Evolutionary conservation across 2,329 filamentous ascomycete genomes (phyloP).

Genomic region (Pseudogymnoascus sp.): DNA sequence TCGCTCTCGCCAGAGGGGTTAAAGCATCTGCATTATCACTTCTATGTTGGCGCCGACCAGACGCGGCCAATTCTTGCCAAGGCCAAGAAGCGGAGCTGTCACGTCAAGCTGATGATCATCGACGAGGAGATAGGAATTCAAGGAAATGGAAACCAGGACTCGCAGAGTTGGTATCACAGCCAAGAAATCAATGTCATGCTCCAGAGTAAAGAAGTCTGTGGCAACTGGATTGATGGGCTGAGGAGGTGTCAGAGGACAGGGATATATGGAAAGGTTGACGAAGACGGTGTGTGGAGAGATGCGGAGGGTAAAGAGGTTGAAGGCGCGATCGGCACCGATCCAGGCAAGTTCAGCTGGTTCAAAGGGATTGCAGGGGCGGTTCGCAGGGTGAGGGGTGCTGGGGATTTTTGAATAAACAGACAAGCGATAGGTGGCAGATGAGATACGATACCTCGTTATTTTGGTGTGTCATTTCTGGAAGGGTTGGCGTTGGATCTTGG

Average conservation of each 20-base stretch:
- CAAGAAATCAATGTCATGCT: constrained; percentile 74
- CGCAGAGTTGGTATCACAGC: constrained; percentile 71
- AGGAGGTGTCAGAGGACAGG: constrained; percentile 62
- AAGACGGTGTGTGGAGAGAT: constrained; percentile 60
- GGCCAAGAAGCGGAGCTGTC: constrained; percentile 61
- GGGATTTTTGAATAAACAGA: constrained; percentile 37
- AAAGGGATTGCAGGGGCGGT: constrained; percentile 52
- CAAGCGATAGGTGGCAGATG: background rate
- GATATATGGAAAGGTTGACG: constrained; percentile 46
- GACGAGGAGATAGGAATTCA: constrained; percentile 64
- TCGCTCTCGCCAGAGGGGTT: constrained; percentile 44
- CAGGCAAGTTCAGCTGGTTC: constrained; percentile 51
- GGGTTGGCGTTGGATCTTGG: background rate
- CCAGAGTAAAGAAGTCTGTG: constrained; percentile 56
- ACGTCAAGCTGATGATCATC: constrained; percentile 71
- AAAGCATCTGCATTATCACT: constrained; percentile 52
- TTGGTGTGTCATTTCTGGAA: background rate
- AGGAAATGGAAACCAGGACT: constrained; percentile 75
- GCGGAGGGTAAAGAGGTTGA: constrained; percentile 39
- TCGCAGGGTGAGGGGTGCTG: constrained; percentile 49
- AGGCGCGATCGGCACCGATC: constrained; percentile 46
- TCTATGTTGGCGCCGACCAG: constrained; percentile 71
- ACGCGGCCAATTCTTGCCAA: constrained; percentile 58
- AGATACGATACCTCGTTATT: background rate
- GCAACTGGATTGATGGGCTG: constrained; percentile 55